These are phyloP conservation scores for Zymoseptoria pseudotritici DNA, from an alignment of 2,329 filamentous ascomycete species.

Conservation along the genomic window DNA sequence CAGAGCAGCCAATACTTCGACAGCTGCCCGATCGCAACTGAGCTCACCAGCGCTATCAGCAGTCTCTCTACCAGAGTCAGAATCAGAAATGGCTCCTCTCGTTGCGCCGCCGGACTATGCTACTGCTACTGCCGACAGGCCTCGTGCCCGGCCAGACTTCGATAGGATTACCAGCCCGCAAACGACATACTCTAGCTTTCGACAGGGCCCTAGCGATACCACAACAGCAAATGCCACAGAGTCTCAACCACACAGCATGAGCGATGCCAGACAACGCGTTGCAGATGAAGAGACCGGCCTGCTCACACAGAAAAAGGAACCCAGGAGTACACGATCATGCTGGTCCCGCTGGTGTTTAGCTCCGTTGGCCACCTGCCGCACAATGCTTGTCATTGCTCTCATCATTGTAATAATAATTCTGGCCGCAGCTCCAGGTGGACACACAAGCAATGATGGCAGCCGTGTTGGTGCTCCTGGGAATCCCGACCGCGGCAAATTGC, in stretches of 20 bases:
- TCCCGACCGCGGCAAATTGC: not conserved
- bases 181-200: not conserved
- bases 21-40: conserved; percentile 9
- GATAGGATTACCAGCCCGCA: not conserved
- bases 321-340: not conserved
- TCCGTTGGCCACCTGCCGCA: conserved; percentile 8
- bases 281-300: conserved; percentile 13
- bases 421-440: not conserved
- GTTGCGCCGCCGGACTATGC: conserved; percentile 24
- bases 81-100: conserved; percentile 5
- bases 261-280: conserved; percentile 4
- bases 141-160: not conserved
- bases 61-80: conserved; percentile 11
- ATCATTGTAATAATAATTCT: conserved; percentile 5
- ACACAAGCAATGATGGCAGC: not conserved
- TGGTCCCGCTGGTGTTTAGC: conserved; percentile 3
- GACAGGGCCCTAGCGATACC: not conserved
- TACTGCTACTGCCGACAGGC: conserved; percentile 13
- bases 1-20: conserved; percentile 1
- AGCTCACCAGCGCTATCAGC: conserved; percentile 9
- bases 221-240: not conserved
- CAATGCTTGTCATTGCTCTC: conserved; percentile 4
- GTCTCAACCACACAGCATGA: conserved; percentile 13
- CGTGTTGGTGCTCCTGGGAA: not conserved
- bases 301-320: conserved; percentile 1